These are phyloP conservation scores for Eimeria sp. DNA, from an alignment of 169 alveolate genomes.

Conservation along the genomic window DNA sequence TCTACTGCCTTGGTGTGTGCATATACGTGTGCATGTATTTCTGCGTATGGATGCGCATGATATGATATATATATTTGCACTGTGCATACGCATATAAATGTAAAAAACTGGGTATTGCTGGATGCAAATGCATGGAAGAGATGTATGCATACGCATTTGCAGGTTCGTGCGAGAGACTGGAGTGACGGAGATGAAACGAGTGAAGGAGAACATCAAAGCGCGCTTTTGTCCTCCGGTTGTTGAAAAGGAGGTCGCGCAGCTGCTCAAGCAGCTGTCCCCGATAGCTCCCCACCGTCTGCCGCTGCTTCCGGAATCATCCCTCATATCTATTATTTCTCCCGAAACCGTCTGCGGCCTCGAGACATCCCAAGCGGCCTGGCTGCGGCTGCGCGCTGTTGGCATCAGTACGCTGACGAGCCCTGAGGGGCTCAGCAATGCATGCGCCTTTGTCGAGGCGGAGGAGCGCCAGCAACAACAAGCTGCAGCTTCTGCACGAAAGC, in stretches of 20 bases:
- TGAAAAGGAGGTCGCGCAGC: conserved; percentile 89
- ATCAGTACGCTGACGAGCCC: conserved; percentile 86
- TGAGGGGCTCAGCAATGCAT: conserved; percentile 83
- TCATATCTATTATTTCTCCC: conserved; percentile 90
- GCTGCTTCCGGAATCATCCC: conserved; percentile 86
- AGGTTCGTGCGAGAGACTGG: conserved; percentile 77
- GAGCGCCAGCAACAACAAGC: conserved; percentile 71
- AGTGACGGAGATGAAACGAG: conserved; percentile 86
- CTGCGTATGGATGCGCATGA: conserved; percentile 43
- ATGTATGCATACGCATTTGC: conserved; percentile 39
- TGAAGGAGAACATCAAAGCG: conserved; percentile 87
- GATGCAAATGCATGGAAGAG: no score
- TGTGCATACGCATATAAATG: neutral
- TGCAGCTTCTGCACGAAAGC: conserved; percentile 43
- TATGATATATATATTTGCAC: neutral
- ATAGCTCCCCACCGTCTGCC: conserved; percentile 82
- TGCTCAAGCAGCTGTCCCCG: conserved; percentile 87
- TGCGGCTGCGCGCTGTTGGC: conserved; percentile 89
- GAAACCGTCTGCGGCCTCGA: conserved; percentile 91
- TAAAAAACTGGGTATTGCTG: no score
- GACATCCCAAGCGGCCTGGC: conserved; percentile 89
- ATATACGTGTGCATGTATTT: neutral
- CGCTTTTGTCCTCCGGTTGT: conserved; percentile 89
- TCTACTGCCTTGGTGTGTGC: neutral
- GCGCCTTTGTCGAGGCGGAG: conserved; percentile 72